These are phyloP conservation scores for Pichia gijzeniarum DNA, from an alignment of 805 yeast species.

Conservation along the genomic window DNA sequence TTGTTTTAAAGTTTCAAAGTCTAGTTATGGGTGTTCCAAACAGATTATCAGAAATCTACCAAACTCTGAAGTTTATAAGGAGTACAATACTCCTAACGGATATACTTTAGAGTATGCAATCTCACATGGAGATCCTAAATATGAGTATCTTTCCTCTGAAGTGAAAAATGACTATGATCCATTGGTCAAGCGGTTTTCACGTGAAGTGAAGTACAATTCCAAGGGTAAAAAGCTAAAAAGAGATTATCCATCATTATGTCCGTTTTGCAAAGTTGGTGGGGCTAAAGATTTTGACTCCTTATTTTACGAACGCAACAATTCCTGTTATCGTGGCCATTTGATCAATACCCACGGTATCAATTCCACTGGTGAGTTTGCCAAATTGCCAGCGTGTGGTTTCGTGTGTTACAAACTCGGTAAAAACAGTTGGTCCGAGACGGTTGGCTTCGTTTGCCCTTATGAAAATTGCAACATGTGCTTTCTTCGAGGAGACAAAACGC, in stretches of 20 bases:
- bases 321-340: constrained; percentile 16
- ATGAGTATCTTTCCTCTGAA: constrained; percentile 7
- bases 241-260: constrained; percentile 12
- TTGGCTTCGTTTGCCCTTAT: constrained; percentile 10
- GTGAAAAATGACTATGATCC: constrained; percentile 10
- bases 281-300: constrained; percentile 3
- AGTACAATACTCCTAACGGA: constrained; percentile 11
- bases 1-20: constrained; percentile 6
- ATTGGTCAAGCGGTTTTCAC: constrained; percentile 9
- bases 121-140: constrained; percentile 5
- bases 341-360: constrained; percentile 16
- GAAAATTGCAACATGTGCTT: constrained; percentile 6
- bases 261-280: constrained; percentile 8
- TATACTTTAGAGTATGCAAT: constrained; percentile 6
- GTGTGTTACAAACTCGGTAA: constrained; percentile 11
- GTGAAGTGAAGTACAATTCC: neutral
- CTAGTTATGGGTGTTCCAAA: constrained; percentile 9
- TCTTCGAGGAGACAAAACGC: constrained; percentile 12
- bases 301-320: constrained; percentile 15
- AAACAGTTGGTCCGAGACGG: constrained; percentile 8
- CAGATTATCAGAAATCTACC: constrained; percentile 6
- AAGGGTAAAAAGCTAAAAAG: constrained; percentile 11
- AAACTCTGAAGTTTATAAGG: constrained; percentile 4
- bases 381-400: constrained; percentile 8
- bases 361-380: constrained; percentile 9